Percentiles rank a stretch among this genome's conserved stretches.
Conservation (phyloP, 768 basidiomycete species). For the Tubosaeta sp. region DNA sequence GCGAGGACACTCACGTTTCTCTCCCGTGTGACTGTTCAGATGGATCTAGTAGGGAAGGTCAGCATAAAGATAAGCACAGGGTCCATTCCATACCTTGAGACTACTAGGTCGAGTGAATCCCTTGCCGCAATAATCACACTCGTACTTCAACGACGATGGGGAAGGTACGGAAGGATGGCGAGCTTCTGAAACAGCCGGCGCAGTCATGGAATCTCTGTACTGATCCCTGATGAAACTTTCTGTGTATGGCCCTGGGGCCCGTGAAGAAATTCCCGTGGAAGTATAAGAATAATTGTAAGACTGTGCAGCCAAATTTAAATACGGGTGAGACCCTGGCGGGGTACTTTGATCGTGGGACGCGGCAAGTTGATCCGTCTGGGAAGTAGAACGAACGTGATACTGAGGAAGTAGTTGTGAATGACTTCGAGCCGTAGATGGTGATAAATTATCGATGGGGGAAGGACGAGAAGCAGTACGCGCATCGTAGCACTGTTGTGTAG, state of each 20-base stretch:
- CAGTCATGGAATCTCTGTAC: conserved; percentile 13
- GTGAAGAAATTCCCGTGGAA: conserved; percentile 15
- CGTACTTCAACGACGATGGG: conserved; percentile 54
- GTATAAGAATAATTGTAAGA: conserved; percentile 18
- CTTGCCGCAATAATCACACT: conserved; percentile 76
- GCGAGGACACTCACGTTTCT: conserved; percentile 59
- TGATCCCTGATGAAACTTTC: conserved; percentile 15
- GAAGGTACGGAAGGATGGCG: conserved; percentile 18
- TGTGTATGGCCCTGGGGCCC: conserved; percentile 17
- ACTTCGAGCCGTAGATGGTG: conserved; percentile 19
- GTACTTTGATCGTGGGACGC: conserved; percentile 27
- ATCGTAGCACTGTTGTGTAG: conserved; percentile 28
- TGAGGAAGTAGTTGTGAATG: conserved; percentile 21
- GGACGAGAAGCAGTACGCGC: conserved; percentile 17
- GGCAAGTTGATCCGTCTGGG: conserved; percentile 24
- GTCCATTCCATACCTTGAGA: conserved; percentile 52
- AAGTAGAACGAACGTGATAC: conserved; percentile 25
- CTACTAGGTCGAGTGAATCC: conserved; percentile 81
- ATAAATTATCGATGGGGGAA: conserved; percentile 18
- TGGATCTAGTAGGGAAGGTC: conserved; percentile 54
- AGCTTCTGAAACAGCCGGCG: conserved; percentile 10
- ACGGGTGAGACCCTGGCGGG: conserved; percentile 21
- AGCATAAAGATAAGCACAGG: neutral
- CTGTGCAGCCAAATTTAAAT: conserved; percentile 21
- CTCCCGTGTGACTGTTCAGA: conserved; percentile 79